Percentiles rank a stretch among this genome's conserved stretches.
Conservation (phyloP, 768 basidiomycete species). For the Rhodotorula babjevae region DNA sequence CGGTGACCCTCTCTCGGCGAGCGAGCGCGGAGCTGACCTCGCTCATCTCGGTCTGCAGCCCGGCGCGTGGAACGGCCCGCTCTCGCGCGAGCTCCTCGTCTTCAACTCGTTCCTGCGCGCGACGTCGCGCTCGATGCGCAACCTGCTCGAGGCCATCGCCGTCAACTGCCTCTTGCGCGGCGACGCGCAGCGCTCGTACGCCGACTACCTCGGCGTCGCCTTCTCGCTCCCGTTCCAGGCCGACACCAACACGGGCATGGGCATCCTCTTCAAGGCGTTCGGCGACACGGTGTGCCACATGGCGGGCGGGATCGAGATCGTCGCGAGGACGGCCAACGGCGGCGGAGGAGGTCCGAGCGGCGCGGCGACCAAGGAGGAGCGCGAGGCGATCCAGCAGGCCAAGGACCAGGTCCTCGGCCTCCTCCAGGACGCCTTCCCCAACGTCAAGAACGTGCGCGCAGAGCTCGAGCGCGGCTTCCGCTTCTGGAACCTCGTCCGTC, state of each 20-base stretch:
- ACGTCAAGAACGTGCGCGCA: constrained; percentile 74
- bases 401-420: constrained; percentile 83
- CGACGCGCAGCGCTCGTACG: constrained; percentile 78
- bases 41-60: constrained; percentile 52
- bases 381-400: constrained; percentile 66
- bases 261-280: constrained; percentile 84
- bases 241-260: constrained; percentile 97
- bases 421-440: constrained; percentile 87
- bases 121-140: constrained; percentile 80
- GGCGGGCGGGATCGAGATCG: constrained; percentile 30
- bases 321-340: background rate
- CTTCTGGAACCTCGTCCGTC: constrained; percentile 94
- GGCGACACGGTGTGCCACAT: constrained; percentile 40
- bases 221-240: constrained; percentile 89
- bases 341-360: constrained; percentile 48
- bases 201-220: constrained; percentile 86
- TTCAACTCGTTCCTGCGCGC: constrained; percentile 97
- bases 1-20: background rate
- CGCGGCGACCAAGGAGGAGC: constrained; percentile 60
- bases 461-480: constrained; percentile 96
- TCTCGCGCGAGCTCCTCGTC: constrained; percentile 91
- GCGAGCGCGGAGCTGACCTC: background rate
- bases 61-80: constrained; percentile 88
- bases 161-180: constrained; percentile 87
- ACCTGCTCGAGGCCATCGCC: constrained; percentile 81